Conservation (phyloP, 75 land plant species). For the Cupressus sempervirens region DNA sequence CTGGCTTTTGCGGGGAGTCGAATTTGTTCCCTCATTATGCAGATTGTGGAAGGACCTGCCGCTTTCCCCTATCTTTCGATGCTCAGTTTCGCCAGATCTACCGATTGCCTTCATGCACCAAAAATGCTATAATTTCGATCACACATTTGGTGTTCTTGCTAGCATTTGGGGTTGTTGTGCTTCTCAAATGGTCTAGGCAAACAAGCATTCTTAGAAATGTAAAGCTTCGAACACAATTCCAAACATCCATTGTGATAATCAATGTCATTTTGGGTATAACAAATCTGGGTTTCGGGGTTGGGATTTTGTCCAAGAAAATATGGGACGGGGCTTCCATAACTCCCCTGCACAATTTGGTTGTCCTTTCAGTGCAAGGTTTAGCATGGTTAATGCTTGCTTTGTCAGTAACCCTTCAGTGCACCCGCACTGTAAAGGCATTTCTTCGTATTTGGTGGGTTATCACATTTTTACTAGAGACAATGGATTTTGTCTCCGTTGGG, state of each 20-base stretch:
- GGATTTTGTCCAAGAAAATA: too few species aligned
- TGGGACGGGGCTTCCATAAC: too few species aligned
- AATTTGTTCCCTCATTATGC: background rate
- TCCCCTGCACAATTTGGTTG: too few species aligned
- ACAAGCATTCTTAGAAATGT: background rate
- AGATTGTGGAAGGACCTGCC: background rate
- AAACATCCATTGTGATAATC: background rate
- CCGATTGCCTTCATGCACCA: background rate
- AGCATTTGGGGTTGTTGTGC: background rate
- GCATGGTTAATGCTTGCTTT: background rate
- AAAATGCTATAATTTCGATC: background rate
- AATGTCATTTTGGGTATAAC: constrained; percentile 13
- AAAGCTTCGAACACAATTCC: constrained; percentile 4
- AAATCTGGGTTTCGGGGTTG: constrained; percentile 10
- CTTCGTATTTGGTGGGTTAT: constrained; percentile 2
- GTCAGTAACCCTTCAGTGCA: background rate
- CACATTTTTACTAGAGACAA: background rate
- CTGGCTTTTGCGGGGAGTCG: constrained; percentile 13
- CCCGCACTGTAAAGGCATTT: background rate
- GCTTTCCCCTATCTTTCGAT: background rate
- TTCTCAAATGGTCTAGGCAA: background rate
- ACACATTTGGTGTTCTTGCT: constrained; percentile 2
- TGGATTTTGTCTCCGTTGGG: too few species aligned
- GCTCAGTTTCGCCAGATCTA: background rate
- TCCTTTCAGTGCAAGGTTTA: too few species aligned